Percentiles rank a stretch among this genome's conserved stretches.
phyloP scores from a whole-genome alignment of 495 filamentous ascomycete genomes.

The Xylaria grammica region DNA sequence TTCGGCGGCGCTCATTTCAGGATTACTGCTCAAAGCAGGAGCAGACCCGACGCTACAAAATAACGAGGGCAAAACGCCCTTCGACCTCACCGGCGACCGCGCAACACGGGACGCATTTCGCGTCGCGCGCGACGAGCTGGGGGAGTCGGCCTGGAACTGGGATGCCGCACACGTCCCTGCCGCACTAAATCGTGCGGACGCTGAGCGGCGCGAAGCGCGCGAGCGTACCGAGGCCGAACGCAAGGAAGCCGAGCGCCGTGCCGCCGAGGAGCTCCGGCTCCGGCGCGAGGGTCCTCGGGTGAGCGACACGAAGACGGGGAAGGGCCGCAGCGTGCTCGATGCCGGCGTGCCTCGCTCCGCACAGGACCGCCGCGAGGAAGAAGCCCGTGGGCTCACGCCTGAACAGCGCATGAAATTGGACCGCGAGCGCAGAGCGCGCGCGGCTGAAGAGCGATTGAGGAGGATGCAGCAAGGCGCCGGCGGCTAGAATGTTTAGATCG shows the following conservation, averaged over 20 bases:
- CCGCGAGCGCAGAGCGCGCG: constrained; percentile 79
- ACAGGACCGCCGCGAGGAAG: constrained; percentile 78
- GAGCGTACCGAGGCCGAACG: constrained; percentile 57
- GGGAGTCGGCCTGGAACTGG: constrained; percentile 83
- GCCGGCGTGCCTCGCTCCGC: constrained; percentile 64
- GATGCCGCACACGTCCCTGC: constrained; percentile 71
- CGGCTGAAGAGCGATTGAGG: constrained; percentile 84
- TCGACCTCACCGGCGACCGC: constrained; percentile 86
- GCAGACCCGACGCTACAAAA: constrained; percentile 77
- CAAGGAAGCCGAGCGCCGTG: constrained; percentile 69
- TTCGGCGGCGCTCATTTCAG: constrained; percentile 70
- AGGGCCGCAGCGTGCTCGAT: constrained; percentile 53
- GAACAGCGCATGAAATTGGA: constrained; percentile 84
- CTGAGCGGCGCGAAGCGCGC: constrained; percentile 66
- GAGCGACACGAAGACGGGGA: constrained; percentile 38
- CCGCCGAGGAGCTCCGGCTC: constrained; percentile 66
- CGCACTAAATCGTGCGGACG: constrained; percentile 69
- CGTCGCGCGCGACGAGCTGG: constrained; percentile 79
- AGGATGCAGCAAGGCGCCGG: constrained; percentile 55
- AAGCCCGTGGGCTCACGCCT: constrained; percentile 79
- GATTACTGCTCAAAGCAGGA: constrained; percentile 74
- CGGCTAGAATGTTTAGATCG: constrained; percentile 16
- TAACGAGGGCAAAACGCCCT: constrained; percentile 74
- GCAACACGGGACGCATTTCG: constrained; percentile 91
- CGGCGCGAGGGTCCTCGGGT: constrained; percentile 55